Conservation (phyloP, 148 eudicot genomes). For the Cornus kousa region DNA sequence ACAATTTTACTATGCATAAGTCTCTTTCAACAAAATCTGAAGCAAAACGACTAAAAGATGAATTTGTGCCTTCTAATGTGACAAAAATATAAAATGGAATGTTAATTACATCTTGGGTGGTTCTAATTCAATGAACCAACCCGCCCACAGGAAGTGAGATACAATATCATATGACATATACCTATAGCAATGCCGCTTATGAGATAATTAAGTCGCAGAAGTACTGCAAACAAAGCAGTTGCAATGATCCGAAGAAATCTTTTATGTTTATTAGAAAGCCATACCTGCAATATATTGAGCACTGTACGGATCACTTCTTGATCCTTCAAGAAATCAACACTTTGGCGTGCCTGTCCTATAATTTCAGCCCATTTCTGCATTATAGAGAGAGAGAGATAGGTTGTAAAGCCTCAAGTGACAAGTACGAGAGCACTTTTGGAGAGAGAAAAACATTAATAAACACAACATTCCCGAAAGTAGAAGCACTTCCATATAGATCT, state of each 20-base stretch:
- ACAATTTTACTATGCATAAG: too few relatives aligned
- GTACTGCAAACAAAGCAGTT: not conserved
- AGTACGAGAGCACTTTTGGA: not conserved
- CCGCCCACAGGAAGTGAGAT: not conserved
- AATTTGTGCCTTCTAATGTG: not conserved
- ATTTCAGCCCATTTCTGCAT: constrained; percentile 96
- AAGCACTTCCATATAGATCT: constrained; percentile 3
- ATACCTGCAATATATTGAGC: constrained; percentile 95
- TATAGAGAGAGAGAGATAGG: not conserved
- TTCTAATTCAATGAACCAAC: not conserved
- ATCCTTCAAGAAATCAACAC: constrained; percentile 85
- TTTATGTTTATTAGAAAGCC: not conserved
- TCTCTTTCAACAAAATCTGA: too few relatives aligned
- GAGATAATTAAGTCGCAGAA: not conserved
- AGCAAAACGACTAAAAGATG: too few relatives aligned
- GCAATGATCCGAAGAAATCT: not conserved
- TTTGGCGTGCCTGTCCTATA: constrained; percentile 94
- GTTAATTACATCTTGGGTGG: not conserved
- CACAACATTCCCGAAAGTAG: not conserved
- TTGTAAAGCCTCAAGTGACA: constrained; percentile 8
- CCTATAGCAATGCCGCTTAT: not conserved
- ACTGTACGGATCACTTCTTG: constrained; percentile 80
- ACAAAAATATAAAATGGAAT: not conserved
- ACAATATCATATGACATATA: too few relatives aligned
- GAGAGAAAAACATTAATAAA: constrained; percentile 1